Base-by-base conservation (phyloP, 371 early-diverging fungal genomes). In the Rhizomucor pusillus region DNA sequence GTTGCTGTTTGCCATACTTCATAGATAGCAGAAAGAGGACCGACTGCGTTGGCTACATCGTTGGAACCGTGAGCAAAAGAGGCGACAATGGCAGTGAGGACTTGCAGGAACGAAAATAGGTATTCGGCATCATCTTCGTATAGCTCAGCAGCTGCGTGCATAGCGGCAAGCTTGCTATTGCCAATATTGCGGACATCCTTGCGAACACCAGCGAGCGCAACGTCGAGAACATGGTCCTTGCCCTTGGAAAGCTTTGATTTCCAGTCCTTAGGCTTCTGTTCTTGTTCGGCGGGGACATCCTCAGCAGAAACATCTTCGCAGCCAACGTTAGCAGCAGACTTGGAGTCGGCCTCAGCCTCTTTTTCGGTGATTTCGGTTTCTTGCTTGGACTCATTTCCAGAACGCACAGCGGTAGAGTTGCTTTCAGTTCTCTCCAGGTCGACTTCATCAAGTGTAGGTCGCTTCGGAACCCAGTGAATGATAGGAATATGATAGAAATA, bases 31-130 rank as follows among this genome's bases (percentile, higher is more conserved):
- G 70, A 57, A 29, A 92, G 59, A 4, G 94, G 94, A 12, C 94
- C 94, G 43, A 92, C 80, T 29, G 91, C 92, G 59, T 94, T 94
- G 51, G 93, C 84, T 9, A 93, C 91, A 67, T 94, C 60, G 33
- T 53, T 54, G 43, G 60, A 54, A 47, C 47, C 50, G 54, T 47
- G 53, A 22, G 54, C 60, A 54, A 60, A 54, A 4, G 60, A 54
- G 25, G 55, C 50, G 13, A 54, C 50, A n/a, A 60, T 49, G 37
- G 60, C 60, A 16, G 60, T 91, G 44, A 90, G 65, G 62, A 94
- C 80, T 69, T 94, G 94, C 35, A 93, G 75, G 65, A 89, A 87
- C 11, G 88, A 85, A 78, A 88, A 94, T 50, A 94, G 79, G 48
- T 83, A 79, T 66, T 94, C 94, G 35, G 90, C 90, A 55, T 90